Conservation (phyloP, 148 eudicot genomes). For the Amaranthus palmeri region DNA sequence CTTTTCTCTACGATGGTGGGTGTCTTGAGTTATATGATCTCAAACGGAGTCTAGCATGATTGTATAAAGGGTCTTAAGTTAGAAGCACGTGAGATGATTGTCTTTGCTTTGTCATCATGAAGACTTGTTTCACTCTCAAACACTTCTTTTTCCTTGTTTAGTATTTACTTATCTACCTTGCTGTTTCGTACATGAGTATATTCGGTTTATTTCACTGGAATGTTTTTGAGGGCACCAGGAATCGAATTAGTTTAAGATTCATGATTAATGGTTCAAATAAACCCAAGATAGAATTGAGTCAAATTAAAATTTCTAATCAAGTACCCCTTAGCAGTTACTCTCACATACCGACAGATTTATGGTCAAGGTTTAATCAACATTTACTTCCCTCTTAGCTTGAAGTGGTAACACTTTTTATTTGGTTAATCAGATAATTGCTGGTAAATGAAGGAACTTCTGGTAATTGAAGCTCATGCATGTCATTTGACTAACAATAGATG, state of each 20-base stretch:
- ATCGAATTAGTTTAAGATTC: no score
- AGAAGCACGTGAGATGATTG: neutral
- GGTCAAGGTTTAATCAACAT: no score
- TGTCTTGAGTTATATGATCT: neutral
- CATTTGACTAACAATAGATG: conserved; percentile 63
- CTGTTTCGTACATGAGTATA: neutral
- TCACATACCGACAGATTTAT: neutral
- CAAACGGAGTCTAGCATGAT: neutral
- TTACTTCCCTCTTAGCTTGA: neutral
- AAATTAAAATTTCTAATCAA: neutral
- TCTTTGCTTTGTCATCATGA: neutral
- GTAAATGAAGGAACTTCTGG: conserved; percentile 24
- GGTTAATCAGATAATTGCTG: conserved; percentile 12
- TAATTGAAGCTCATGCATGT: conserved; percentile 23
- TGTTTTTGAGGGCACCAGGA: no score
- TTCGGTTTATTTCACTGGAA: no score
- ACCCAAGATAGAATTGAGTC: neutral
- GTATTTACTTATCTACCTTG: neutral
- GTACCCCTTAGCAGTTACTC: neutral
- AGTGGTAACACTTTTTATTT: conserved; percentile 18
- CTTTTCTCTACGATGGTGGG: neutral
- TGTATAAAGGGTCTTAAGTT: neutral
- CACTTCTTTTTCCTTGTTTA: neutral
- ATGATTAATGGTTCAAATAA: no score
- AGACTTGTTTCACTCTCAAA: neutral